Conservation (phyloP, 768 basidiomycete species). For the Tylopilus plumbeoviolaceoides region DNA sequence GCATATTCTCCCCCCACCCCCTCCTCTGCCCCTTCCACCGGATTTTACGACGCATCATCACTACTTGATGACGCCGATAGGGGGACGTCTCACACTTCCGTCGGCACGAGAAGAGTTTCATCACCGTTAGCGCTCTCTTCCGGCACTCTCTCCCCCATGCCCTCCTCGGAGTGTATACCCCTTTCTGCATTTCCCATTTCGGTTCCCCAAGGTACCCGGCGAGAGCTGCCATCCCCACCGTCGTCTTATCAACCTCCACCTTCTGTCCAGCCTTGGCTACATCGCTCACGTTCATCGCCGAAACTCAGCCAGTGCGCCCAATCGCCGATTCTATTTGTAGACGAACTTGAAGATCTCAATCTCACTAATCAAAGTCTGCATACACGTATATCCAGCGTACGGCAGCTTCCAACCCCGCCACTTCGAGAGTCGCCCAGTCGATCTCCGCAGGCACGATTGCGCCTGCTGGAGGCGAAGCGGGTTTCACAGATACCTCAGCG, state of each 20-base stretch:
- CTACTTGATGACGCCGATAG: slow-evolving; percentile 24
- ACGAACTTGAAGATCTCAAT: slow-evolving; percentile 16
- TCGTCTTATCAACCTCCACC: slow-evolving; percentile 30
- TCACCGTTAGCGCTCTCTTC: slow-evolving; percentile 23
- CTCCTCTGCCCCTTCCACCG: slow-evolving; percentile 39
- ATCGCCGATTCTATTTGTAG: slow-evolving; percentile 11
- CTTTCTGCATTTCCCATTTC: slow-evolving; percentile 19
- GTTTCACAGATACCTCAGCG: slow-evolving; percentile 31
- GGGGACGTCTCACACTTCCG: slow-evolving; percentile 8
- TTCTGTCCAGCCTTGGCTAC: slow-evolving; percentile 25
- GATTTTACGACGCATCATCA: slow-evolving; percentile 18
- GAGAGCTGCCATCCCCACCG: slow-evolving; percentile 29
- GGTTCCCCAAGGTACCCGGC: slow-evolving; percentile 17
- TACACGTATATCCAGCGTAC: slow-evolving; percentile 24
- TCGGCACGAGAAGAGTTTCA: slow-evolving; percentile 1
- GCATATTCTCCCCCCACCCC: slow-evolving; percentile 39
- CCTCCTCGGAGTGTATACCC: slow-evolving; percentile 28
- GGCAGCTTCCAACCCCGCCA: slow-evolving; percentile 34
- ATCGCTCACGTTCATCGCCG: slow-evolving; percentile 38
- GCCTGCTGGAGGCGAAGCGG: slow-evolving; percentile 16
- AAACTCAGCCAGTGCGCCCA: slow-evolving; percentile 22
- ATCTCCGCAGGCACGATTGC: slow-evolving; percentile 13
- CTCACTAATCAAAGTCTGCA: slow-evolving; percentile 6
- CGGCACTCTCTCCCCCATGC: slow-evolving; percentile 26
- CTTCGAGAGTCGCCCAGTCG: slow-evolving; percentile 16